Evolutionary conservation across 495 filamentous ascomycete genomes (phyloP).

Genomic region (Aspergillus sparsus): DNA sequence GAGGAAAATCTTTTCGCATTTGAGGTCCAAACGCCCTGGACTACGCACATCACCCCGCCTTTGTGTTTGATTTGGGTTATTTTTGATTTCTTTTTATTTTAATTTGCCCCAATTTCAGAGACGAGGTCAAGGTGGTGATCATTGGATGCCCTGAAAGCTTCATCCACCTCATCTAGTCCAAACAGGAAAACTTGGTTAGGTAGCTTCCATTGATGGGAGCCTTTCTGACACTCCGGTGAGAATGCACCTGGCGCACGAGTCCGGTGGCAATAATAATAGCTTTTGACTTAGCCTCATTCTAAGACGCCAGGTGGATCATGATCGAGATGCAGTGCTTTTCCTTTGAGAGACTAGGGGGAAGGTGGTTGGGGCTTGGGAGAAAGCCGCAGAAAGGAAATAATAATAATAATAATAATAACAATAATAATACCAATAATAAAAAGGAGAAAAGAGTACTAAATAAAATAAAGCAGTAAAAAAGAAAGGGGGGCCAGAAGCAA

Average conservation of each 20-base stretch:
- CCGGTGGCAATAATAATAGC: constrained; percentile 7
- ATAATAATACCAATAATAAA: background rate
- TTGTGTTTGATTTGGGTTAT: constrained; percentile 9
- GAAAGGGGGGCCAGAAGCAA: constrained; percentile 1
- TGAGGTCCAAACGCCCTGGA: constrained; percentile 20
- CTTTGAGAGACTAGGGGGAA: background rate
- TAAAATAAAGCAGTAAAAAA: background rate
- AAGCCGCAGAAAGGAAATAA: background rate
- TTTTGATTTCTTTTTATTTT: constrained; percentile 12
- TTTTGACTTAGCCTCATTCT: constrained; percentile 15
- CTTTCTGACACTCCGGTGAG: constrained; percentile 18
- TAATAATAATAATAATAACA: too few relatives aligned
- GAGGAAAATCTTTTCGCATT: constrained; percentile 2
- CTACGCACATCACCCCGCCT: constrained; percentile 10
- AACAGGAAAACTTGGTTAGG: constrained; percentile 6
- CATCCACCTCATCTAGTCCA: constrained; percentile 11
- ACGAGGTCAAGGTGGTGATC: constrained; percentile 12
- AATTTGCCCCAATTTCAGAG: constrained; percentile 11
- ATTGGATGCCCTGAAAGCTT: constrained; percentile 25
- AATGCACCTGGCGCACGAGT: constrained; percentile 1
- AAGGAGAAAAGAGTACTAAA: background rate
- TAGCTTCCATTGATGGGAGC: constrained; percentile 1
- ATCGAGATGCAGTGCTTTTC: constrained; percentile 12
- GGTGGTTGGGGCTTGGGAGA: background rate
- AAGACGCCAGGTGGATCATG: constrained; percentile 17